These are phyloP conservation scores for Bretziella fagacearum DNA, from an alignment of 2,329 filamentous ascomycete genomes.

Conservation along the genomic window DNA sequence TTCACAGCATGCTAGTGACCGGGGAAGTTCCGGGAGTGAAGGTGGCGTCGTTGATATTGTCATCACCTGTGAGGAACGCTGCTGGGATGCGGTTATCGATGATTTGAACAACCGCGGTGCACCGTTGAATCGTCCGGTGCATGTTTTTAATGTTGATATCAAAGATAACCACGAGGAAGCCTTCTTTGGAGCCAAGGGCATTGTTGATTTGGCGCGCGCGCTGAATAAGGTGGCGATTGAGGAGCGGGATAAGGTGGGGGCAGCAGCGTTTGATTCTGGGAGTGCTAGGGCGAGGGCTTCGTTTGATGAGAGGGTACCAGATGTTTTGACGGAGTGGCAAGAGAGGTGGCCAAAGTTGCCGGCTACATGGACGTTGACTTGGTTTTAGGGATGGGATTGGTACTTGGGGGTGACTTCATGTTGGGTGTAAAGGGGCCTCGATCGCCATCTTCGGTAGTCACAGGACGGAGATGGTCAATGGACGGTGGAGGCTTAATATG, in stretches of 20 bases:
- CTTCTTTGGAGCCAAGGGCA: conserved; percentile 72
- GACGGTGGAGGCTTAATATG: not conserved
- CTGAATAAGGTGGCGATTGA: conserved; percentile 66
- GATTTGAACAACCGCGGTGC: conserved; percentile 75
- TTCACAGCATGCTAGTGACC: conserved; percentile 51
- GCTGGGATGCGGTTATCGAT: conserved; percentile 95
- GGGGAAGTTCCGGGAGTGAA: conserved; percentile 66
- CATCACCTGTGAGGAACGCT: conserved; percentile 93
- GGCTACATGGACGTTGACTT: conserved; percentile 84
- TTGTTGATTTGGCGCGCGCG: conserved; percentile 74
- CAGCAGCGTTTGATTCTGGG: conserved; percentile 51
- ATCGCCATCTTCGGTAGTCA: conserved; percentile 7
- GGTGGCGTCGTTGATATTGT: conserved; percentile 83
- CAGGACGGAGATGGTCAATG: conserved; percentile 10
- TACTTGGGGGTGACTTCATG: not conserved
- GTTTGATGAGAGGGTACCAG: conserved; percentile 87
- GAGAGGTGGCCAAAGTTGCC: conserved; percentile 85
- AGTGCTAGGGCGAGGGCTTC: conserved; percentile 48
- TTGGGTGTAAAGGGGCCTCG: not conserved
- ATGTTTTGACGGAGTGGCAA: conserved; percentile 85
- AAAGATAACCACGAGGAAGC: conserved; percentile 98
- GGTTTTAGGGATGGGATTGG: conserved; percentile 47
- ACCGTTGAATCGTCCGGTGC: conserved; percentile 78
- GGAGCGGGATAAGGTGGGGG: conserved; percentile 52
- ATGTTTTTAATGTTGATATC: conserved; percentile 97